These are phyloP conservation scores for Ophiostoma himal-ulmi DNA, from an alignment of 2,329 filamentous ascomycete genomes.

Conservation along the genomic window DNA sequence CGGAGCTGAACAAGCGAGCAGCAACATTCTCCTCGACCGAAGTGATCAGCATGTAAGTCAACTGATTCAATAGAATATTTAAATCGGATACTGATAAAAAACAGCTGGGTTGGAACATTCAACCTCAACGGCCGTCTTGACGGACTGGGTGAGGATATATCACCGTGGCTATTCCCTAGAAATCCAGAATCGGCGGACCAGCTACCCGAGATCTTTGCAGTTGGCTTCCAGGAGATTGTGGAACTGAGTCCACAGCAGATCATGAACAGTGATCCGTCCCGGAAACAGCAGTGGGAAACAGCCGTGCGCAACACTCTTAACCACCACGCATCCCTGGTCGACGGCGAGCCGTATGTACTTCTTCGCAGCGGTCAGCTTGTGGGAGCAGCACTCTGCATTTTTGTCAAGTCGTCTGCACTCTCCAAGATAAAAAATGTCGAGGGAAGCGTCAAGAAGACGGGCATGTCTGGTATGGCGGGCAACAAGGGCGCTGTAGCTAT, in stretches of 20 bases:
- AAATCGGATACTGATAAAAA: not conserved
- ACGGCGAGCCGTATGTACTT: constrained; percentile 76
- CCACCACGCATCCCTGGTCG: constrained; percentile 55
- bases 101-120: constrained; percentile 70
- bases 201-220: constrained; percentile 77
- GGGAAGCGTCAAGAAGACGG: constrained; percentile 87
- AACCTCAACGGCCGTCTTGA: constrained; percentile 86
- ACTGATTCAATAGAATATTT: not conserved
- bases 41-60: constrained; percentile 63
- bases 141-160: constrained; percentile 72
- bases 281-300: constrained; percentile 79
- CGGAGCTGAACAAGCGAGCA: constrained; percentile 63
- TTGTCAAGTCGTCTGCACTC: constrained; percentile 73
- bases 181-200: constrained; percentile 45
- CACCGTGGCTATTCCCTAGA: constrained; percentile 72
- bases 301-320: constrained; percentile 77
- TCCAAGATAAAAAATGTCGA: constrained; percentile 92
- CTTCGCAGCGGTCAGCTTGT: constrained; percentile 90
- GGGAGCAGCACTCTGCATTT: constrained; percentile 85
- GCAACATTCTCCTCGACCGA: constrained; percentile 70
- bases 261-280: constrained; percentile 91
- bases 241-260: constrained; percentile 96
- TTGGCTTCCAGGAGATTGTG: constrained; percentile 98
- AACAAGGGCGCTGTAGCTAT: constrained; percentile 98
- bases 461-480: constrained; percentile 92